Evolutionary conservation across 176 grass and related monocot genomes (phyloP).

Genomic region (Elymus sibiricus): DNA sequence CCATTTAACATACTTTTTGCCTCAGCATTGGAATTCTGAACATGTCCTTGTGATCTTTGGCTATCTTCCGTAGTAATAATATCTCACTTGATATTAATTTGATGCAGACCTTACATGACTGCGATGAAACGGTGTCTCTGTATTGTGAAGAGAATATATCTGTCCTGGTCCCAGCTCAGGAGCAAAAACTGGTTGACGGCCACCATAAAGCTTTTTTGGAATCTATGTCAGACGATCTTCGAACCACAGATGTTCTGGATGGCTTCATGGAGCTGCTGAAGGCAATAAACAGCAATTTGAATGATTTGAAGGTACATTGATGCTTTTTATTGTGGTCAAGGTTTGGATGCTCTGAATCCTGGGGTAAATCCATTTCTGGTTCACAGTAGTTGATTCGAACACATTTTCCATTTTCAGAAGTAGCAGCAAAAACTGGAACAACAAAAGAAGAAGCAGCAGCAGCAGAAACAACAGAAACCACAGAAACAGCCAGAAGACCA

Average conservation of each 20-base stretch:
- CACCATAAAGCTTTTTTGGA: slow-evolving; percentile 49
- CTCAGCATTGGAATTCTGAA: not conserved
- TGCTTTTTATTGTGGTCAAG: not conserved
- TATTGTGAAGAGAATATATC: slow-evolving; percentile 43
- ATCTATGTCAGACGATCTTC: slow-evolving; percentile 72
- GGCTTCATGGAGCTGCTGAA: slow-evolving; percentile 68
- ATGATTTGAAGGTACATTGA: slow-evolving; percentile 63
- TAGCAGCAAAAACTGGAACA: slow-evolving; percentile 37
- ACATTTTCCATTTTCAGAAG: slow-evolving; percentile 27
- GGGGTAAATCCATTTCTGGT: not conserved
- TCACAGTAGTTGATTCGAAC: slow-evolving; percentile 3
- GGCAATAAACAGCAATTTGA: slow-evolving; percentile 71
- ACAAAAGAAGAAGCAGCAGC: slow-evolving; percentile 40
- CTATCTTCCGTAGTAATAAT: not conserved
- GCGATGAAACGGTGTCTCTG: not conserved
- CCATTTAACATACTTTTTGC: not conserved
- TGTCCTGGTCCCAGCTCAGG: slow-evolving; percentile 37
- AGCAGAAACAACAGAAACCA: slow-evolving; percentile 21
- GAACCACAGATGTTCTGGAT: slow-evolving; percentile 82
- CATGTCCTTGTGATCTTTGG: not conserved
- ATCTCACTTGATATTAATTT: not conserved
- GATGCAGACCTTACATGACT: too few relatives aligned
- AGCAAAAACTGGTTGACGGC: slow-evolving; percentile 47
- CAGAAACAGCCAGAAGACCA: slow-evolving; percentile 42
- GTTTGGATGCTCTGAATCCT: not conserved